Conservation (phyloP, 345 rosid species). For the Bruguiera gymnorhiza region DNA sequence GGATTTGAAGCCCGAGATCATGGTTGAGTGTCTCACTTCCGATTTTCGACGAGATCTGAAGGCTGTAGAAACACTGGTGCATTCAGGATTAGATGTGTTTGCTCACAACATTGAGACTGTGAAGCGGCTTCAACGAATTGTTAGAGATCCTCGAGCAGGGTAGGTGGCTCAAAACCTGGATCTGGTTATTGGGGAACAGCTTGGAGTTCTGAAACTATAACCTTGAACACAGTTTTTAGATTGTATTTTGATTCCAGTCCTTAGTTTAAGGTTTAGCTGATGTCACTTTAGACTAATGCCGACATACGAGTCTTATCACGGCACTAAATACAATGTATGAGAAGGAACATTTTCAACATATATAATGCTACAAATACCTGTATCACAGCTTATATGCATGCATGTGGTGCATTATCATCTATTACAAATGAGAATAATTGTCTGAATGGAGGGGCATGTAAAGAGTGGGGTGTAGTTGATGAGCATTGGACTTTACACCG, state of each 20-base stretch:
- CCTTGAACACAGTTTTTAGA: too few relatives aligned
- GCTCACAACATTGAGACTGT: constrained; percentile 97
- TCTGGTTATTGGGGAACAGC: too few relatives aligned
- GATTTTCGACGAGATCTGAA: constrained; percentile 89
- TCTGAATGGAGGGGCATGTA: not conserved
- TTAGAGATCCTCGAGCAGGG: constrained; percentile 99
- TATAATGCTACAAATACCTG: too few relatives aligned
- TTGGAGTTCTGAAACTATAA: too few relatives aligned
- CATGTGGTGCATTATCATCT: not conserved
- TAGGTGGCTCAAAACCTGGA: constrained; percentile 25
- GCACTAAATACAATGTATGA: too few relatives aligned
- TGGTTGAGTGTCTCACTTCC: constrained; percentile 97
- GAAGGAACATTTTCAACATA: too few relatives aligned
- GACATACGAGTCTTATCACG: too few relatives aligned
- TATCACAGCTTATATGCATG: not conserved
- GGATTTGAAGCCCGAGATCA: constrained; percentile 84
- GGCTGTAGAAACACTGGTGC: constrained; percentile 73
- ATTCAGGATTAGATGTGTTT: constrained; percentile 90
- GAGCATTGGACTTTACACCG: not conserved
- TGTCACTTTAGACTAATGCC: too few relatives aligned
- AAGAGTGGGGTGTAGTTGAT: not conserved
- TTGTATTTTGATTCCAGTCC: too few relatives aligned
- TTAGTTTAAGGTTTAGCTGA: too few relatives aligned
- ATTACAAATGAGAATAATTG: not conserved
- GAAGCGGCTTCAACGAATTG: constrained; percentile 86